These are phyloP conservation scores for Microdochium bolleyi DNA, from an alignment of 2,329 filamentous ascomycete genomes.

Conservation along the genomic window DNA sequence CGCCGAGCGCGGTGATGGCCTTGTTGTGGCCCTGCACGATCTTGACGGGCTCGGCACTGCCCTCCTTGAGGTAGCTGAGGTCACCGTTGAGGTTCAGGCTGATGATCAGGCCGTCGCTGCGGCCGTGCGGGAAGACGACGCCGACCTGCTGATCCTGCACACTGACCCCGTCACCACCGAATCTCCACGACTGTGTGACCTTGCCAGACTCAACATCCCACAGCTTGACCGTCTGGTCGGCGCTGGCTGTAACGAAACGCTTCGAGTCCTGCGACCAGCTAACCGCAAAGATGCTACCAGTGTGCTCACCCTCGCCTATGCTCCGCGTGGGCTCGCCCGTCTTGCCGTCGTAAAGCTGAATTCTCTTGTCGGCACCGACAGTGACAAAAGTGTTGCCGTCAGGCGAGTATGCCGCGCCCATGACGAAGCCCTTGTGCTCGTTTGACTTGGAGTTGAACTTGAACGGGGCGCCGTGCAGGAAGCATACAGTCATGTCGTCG, in stretches of 20 bases:
- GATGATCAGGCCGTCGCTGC: constrained; percentile 81
- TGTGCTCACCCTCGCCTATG: constrained; percentile 79
- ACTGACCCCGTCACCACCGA: constrained; percentile 66
- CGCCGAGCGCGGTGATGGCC: constrained; percentile 71
- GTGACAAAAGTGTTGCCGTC: constrained; percentile 77
- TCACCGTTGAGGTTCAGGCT: constrained; percentile 84
- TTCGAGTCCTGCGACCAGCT: constrained; percentile 86
- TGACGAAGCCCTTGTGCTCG: constrained; percentile 81
- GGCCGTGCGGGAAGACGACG: constrained; percentile 78
- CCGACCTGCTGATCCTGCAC: constrained; percentile 87
- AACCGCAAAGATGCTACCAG: constrained; percentile 85
- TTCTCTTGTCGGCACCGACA: constrained; percentile 84
- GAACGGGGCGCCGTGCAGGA: constrained; percentile 90
- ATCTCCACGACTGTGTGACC: constrained; percentile 72
- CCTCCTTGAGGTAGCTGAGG: constrained; percentile 78
- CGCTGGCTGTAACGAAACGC: constrained; percentile 82
- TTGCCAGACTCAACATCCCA: constrained; percentile 84
- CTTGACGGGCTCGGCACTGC: constrained; percentile 58
- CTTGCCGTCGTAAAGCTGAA: constrained; percentile 95
- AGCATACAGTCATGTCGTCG: constrained; percentile 84
- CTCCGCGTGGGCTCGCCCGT: constrained; percentile 75
- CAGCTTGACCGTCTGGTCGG: constrained; percentile 87
- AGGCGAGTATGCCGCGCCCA: constrained; percentile 81
- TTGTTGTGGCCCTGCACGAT: constrained; percentile 86
- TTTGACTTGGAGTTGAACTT: constrained; percentile 84